Evolutionary conservation across 2,329 filamentous ascomycete genomes (phyloP).

Genomic region (Penicillium sp.): DNA sequence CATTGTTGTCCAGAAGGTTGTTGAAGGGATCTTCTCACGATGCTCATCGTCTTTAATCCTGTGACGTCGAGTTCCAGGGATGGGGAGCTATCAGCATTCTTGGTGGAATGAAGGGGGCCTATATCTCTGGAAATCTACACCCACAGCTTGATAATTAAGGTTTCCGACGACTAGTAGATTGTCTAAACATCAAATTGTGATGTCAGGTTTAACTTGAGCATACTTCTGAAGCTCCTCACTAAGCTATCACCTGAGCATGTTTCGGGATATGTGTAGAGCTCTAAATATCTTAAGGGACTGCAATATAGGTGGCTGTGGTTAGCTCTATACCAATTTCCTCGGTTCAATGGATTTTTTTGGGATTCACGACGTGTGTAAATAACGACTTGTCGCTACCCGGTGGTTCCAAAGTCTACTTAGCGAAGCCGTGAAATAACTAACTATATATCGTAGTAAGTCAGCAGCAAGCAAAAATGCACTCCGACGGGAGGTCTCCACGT

Average conservation of each 20-base stretch:
- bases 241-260: not conserved
- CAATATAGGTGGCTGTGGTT: too few relatives aligned
- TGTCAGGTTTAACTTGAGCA: not conserved
- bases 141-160: not conserved
- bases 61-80: conserved; percentile 1
- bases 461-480: too few relatives aligned
- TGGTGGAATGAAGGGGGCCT: conserved; percentile 5
- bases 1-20: not conserved
- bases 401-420: too few relatives aligned
- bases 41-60: not conserved
- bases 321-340: not conserved
- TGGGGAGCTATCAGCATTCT: conserved; percentile 2
- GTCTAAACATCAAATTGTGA: not conserved
- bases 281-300: not conserved
- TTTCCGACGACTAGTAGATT: not conserved
- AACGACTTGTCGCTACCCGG: too few relatives aligned
- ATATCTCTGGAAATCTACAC: not conserved
- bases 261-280: not conserved
- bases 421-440: too few relatives aligned
- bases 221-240: not conserved
- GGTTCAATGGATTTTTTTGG: not conserved
- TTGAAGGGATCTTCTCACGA: not conserved
- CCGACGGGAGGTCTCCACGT: too few relatives aligned
- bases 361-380: not conserved
- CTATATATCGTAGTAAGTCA: too few relatives aligned